Conservation (phyloP, 805 yeast genomes). For the Sugiyamaella americana region DNA sequence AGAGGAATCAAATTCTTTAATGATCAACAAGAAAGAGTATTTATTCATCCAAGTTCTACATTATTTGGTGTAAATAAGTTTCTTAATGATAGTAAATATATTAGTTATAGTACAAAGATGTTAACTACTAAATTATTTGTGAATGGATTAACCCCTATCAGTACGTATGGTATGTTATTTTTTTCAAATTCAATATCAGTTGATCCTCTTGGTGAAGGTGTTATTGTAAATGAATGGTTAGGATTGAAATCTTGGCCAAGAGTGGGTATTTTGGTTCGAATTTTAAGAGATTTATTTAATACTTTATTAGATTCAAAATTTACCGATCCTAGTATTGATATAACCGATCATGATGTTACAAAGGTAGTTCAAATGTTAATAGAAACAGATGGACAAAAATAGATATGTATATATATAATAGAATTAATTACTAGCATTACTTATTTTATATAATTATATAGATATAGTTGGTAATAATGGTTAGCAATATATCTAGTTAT, state of each 20-base stretch:
- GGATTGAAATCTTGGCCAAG: slow-evolving; percentile 92
- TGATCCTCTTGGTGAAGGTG: slow-evolving; percentile 63
- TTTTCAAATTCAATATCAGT: slow-evolving; percentile 64
- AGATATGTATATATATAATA: not conserved
- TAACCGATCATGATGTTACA: slow-evolving; percentile 27
- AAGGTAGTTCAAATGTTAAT: slow-evolving; percentile 29
- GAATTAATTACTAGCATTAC: not conserved
- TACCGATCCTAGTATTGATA: slow-evolving; percentile 39
- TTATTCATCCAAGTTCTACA: slow-evolving; percentile 81
- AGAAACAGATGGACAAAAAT: slow-evolving; percentile 26
- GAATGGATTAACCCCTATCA: slow-evolving; percentile 73
- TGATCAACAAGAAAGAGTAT: slow-evolving; percentile 61
- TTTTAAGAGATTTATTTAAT: slow-evolving; percentile 61
- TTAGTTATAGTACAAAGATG: slow-evolving; percentile 54
- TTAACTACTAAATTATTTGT: slow-evolving; percentile 64
- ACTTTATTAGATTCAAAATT: slow-evolving; percentile 57
- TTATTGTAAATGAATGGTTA: slow-evolving; percentile 81
- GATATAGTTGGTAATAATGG: too few species aligned
- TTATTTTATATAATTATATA: too few species aligned
- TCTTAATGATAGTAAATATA: slow-evolving; percentile 38
- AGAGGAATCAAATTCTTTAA: slow-evolving; percentile 66
- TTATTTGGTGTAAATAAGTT: slow-evolving; percentile 48
- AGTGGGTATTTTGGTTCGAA: slow-evolving; percentile 77
- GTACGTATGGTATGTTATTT: slow-evolving; percentile 62
- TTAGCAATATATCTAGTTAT: too few species aligned